phyloP scores from a whole-genome alignment of 2,329 filamentous ascomycete genomes.

The Colletotrichum sp. region DNA sequence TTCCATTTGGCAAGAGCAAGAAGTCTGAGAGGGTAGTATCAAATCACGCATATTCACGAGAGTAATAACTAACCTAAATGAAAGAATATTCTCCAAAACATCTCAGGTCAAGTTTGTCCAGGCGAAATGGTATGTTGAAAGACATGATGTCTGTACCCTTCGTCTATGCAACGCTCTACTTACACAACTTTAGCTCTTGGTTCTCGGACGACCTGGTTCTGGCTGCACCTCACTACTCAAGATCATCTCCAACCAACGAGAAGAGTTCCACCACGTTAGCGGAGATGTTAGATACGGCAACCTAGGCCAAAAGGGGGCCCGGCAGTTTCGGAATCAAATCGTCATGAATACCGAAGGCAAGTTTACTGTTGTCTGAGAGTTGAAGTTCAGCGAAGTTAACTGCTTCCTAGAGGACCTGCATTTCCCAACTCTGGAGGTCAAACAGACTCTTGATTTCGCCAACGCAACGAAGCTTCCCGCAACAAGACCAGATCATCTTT shows the following conservation, averaged over 20 bases:
- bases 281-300: constrained; percentile 31
- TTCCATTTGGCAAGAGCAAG: not conserved
- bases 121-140: not conserved
- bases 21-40: not conserved
- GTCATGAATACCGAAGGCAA: constrained; percentile 34
- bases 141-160: not conserved
- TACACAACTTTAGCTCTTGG: constrained; percentile 28
- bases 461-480: constrained; percentile 68
- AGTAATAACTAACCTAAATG: no score
- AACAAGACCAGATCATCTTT: constrained; percentile 49
- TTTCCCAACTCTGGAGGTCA: constrained; percentile 72
- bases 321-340: constrained; percentile 31
- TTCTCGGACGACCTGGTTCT: constrained; percentile 34
- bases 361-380: not conserved
- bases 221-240: constrained; percentile 36
- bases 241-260: constrained; percentile 32
- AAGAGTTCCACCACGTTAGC: constrained; percentile 29
- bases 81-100: not conserved
- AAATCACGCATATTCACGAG: not conserved
- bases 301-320: constrained; percentile 27
- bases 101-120: not conserved
- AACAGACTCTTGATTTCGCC: constrained; percentile 71
- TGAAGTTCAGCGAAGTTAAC: not conserved
- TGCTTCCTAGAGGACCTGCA: constrained; percentile 57
- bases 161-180: not conserved